These are phyloP conservation scores for Daedaleopsis sinensis DNA, from an alignment of 768 basidiomycete genomes.

Conservation along the genomic window DNA sequence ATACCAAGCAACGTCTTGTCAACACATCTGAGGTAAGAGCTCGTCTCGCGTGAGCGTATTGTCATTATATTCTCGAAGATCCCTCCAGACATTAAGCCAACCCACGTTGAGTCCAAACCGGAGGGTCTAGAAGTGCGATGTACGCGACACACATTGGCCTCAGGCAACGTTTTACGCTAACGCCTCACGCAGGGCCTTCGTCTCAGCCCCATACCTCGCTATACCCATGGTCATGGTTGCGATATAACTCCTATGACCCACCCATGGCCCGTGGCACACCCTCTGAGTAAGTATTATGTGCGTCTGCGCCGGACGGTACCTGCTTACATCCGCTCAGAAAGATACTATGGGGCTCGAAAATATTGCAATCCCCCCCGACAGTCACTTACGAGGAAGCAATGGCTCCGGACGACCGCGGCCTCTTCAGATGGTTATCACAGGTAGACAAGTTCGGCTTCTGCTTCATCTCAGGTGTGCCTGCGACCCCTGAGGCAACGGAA, in stretches of 20 bases:
- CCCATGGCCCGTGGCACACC: constrained; percentile 35
- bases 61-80: constrained; percentile 55
- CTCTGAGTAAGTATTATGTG: constrained; percentile 47
- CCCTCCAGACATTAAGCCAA: constrained; percentile 70
- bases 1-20: constrained; percentile 89
- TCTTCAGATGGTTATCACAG: constrained; percentile 81
- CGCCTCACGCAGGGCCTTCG: constrained; percentile 49
- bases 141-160: constrained; percentile 38
- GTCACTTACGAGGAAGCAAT: constrained; percentile 77
- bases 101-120: constrained; percentile 52
- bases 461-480: constrained; percentile 80
- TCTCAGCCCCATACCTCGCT: constrained; percentile 70
- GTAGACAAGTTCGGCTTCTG: constrained; percentile 91
- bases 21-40: constrained; percentile 74
- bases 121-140: constrained; percentile 79
- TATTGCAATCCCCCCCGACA: constrained; percentile 73
- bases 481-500: constrained; percentile 85
- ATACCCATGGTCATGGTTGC: constrained; percentile 89
- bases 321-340: constrained; percentile 45
- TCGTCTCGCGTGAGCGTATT: background rate
- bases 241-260: constrained; percentile 80
- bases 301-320: background rate
- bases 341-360: constrained; percentile 80
- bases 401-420: constrained; percentile 60
- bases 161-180: background rate